phyloP scores from a whole-genome alignment of 208 protist species.

The Vickermania ingenoplastis region DNA sequence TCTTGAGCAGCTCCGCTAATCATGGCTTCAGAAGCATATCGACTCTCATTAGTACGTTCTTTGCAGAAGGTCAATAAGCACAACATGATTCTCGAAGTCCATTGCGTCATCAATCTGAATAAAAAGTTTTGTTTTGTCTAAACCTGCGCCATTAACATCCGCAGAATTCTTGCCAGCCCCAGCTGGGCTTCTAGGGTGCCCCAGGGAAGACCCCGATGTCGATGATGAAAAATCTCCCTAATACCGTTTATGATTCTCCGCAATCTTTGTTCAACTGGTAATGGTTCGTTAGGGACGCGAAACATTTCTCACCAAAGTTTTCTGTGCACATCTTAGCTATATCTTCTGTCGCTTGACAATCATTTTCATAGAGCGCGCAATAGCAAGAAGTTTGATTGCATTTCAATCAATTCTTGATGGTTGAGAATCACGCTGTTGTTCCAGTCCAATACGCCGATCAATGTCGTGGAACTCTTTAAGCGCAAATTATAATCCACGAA shows the following conservation, averaged over 20 bases:
- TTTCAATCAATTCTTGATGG: slow-evolving; percentile 35
- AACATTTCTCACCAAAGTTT: slow-evolving; percentile 50
- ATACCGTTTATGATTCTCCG: background rate
- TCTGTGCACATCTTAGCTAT: slow-evolving; percentile 32
- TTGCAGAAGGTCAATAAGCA: slow-evolving; percentile 73
- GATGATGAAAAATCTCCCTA: background rate
- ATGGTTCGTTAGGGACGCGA: slow-evolving; percentile 17
- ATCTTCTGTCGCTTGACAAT: slow-evolving; percentile 27
- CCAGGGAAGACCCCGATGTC: background rate
- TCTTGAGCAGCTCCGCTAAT: slow-evolving; percentile 49
- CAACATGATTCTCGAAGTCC: slow-evolving; percentile 65
- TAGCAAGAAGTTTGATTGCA: slow-evolving; percentile 50
- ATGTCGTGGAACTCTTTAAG: slow-evolving; percentile 46
- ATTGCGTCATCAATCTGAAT: slow-evolving; percentile 44
- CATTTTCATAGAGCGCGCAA: slow-evolving; percentile 41
- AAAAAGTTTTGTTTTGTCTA: slow-evolving; percentile 5
- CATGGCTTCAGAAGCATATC: slow-evolving; percentile 43
- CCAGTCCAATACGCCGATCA: slow-evolving; percentile 54
- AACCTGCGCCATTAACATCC: background rate
- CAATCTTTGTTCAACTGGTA: background rate
- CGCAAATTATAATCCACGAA: slow-evolving; percentile 47
- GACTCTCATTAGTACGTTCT: slow-evolving; percentile 36
- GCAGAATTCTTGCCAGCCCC: background rate
- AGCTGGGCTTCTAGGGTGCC: background rate
- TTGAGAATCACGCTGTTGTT: slow-evolving; percentile 57